Percentiles rank a stretch among this genome's conserved stretches.
phyloP scores from a whole-genome alignment of 495 filamentous ascomycete species.

The Tuber microsphaerosporum region DNA sequence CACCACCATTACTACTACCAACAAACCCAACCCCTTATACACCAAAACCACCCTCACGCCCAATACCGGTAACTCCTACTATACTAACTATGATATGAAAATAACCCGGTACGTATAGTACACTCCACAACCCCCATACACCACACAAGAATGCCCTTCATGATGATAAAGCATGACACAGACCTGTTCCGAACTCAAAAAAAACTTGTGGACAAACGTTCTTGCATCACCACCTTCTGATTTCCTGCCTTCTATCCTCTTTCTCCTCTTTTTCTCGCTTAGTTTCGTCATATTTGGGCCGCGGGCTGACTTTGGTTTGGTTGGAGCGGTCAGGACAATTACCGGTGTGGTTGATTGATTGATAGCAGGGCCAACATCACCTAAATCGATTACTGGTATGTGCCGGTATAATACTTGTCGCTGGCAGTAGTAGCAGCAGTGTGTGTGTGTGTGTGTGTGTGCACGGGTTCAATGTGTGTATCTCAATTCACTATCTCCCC shows the following conservation, averaged over 20 bases:
- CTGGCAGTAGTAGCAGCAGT: background rate
- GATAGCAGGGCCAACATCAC: background rate
- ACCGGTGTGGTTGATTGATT: too few species aligned
- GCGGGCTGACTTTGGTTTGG: background rate
- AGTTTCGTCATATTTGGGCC: background rate
- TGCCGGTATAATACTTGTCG: background rate
- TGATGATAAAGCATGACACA: slow-evolving; percentile 25
- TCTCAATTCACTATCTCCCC: background rate
- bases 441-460: background rate
- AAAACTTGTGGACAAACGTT: slow-evolving; percentile 24
- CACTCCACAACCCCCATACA: background rate
- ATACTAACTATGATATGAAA: too few species aligned
- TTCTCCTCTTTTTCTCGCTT: background rate
- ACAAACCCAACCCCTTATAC: background rate
- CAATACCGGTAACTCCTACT: background rate
- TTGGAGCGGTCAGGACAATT: background rate
- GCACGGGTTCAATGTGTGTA: background rate
- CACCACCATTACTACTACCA: background rate
- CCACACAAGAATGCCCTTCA: background rate
- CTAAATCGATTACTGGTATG: background rate
- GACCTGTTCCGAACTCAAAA: slow-evolving; percentile 25
- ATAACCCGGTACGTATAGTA: slow-evolving; percentile 9
- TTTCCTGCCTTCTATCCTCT: background rate
- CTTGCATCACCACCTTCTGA: slow-evolving; percentile 33
- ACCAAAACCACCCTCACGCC: background rate